Percentiles rank a stretch among this genome's conserved stretches.
phyloP scores from a whole-genome alignment of 768 basidiomycete genomes.

The Termitomyces sp. region DNA sequence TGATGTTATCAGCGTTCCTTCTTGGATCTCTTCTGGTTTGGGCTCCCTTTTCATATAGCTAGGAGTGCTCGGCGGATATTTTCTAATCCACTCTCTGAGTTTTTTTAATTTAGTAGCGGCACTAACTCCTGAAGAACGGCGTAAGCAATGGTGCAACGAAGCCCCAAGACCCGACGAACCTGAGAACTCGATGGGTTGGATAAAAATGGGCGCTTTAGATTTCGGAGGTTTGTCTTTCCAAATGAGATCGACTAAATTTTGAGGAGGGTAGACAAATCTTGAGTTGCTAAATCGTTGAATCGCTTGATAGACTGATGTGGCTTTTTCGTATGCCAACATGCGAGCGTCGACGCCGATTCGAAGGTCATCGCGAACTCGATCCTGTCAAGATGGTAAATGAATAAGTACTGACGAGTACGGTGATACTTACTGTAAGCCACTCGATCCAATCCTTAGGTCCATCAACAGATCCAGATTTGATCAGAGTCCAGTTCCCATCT shows the following conservation, averaged over 20 bases:
- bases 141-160: neutral
- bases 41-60: constrained; percentile 58
- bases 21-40: constrained; percentile 55
- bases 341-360: constrained; percentile 82
- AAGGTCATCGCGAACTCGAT: constrained; percentile 31
- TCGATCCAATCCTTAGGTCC: constrained; percentile 73
- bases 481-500: constrained; percentile 68
- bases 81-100: constrained; percentile 64
- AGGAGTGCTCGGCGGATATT: constrained; percentile 51
- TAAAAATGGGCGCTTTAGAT: constrained; percentile 56
- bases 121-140: constrained; percentile 40
- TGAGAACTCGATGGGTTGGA: constrained; percentile 68
- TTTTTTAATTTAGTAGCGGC: constrained; percentile 64
- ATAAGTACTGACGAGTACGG: neutral
- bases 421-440: constrained; percentile 52
- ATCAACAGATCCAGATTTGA: constrained; percentile 47
- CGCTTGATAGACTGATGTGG: constrained; percentile 50
- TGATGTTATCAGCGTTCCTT: constrained; percentile 62
- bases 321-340: constrained; percentile 73
- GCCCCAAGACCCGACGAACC: constrained; percentile 26
- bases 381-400: constrained; percentile 11
- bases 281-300: constrained; percentile 42
- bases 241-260: constrained; percentile 77
- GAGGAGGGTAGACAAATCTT: constrained; percentile 72
- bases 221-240: constrained; percentile 77